phyloP scores from a whole-genome alignment of 1,284 basidiomycete genomes.

The Ceratorhiza oryzae-sativae region DNA sequence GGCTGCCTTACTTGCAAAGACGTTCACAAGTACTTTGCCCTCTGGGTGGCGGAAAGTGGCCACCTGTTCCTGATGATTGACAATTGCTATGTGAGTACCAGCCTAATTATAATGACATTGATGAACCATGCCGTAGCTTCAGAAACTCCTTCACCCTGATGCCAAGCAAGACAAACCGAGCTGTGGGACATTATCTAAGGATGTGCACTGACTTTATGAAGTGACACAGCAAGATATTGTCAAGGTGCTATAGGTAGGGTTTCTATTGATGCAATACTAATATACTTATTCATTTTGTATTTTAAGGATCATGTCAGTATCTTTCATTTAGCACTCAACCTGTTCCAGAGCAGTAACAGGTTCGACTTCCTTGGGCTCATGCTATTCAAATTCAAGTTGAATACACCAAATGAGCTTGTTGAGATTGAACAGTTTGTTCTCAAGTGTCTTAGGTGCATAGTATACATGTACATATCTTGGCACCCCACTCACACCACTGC shows the following conservation, averaged over 20 bases:
- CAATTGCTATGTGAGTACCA: background rate
- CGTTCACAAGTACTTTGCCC: too few relatives aligned
- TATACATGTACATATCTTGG: background rate
- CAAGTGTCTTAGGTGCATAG: constrained; percentile 7
- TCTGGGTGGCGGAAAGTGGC: too few relatives aligned
- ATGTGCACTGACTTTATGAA: background rate
- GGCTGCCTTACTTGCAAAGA: too few relatives aligned
- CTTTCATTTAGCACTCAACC: background rate
- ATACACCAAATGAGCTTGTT: too few relatives aligned
- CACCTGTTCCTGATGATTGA: background rate
- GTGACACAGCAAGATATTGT: background rate
- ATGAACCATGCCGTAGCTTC: background rate
- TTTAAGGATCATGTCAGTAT: background rate
- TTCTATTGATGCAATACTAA: too few relatives aligned
- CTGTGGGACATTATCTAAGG: background rate
- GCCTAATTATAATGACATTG: background rate
- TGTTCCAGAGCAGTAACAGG: background rate
- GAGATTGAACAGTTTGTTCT: constrained; percentile 1
- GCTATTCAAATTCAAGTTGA: too few relatives aligned
- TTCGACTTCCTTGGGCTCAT: background rate
- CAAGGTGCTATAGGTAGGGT: background rate
- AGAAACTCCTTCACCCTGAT: background rate
- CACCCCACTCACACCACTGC: background rate
- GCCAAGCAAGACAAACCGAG: background rate
- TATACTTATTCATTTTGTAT: too few relatives aligned